These are phyloP conservation scores for Rubia occidens DNA, from an alignment of 305 asterid genomes.

Conservation along the genomic window DNA sequence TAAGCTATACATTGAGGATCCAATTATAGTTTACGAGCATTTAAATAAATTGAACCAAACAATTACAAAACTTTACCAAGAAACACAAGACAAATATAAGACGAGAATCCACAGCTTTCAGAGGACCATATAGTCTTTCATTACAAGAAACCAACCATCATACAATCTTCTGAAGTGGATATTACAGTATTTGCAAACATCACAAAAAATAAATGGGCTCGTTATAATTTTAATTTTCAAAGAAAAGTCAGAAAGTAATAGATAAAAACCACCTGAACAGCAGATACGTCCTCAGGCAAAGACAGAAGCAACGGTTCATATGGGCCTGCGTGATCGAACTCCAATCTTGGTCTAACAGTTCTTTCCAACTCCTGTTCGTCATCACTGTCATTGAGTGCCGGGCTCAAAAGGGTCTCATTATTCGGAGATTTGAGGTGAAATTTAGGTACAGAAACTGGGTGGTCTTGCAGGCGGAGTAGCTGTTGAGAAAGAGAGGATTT, in stretches of 20 bases:
- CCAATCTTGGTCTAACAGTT: constrained; percentile 35
- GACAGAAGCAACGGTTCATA: constrained; percentile 75
- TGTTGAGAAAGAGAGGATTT: constrained; percentile 70
- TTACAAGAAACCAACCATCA: background rate
- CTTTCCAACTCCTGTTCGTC: constrained; percentile 19
- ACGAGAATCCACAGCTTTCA: too few relatives aligned
- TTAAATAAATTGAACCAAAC: background rate
- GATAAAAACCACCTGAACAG: constrained; percentile 43
- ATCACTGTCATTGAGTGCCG: constrained; percentile 22
- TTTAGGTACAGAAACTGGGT: constrained; percentile 26
- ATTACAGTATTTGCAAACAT: background rate
- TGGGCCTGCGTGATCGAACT: constrained; percentile 45
- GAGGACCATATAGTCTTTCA: background rate
- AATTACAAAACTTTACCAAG: too few relatives aligned
- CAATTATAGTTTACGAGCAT: background rate
- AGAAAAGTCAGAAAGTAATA: constrained; percentile 11
- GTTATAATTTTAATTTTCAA: background rate
- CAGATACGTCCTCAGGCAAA: constrained; percentile 38
- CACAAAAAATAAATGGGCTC: background rate
- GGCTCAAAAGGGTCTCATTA: constrained; percentile 23
- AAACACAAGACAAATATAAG: too few relatives aligned
- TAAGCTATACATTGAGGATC: background rate
- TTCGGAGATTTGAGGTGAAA: constrained; percentile 20
- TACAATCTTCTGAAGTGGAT: background rate
- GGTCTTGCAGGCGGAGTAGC: constrained; percentile 54